phyloP scores from a whole-genome alignment of 495 filamentous ascomycete genomes.

The Mytilinidion resinicola region DNA sequence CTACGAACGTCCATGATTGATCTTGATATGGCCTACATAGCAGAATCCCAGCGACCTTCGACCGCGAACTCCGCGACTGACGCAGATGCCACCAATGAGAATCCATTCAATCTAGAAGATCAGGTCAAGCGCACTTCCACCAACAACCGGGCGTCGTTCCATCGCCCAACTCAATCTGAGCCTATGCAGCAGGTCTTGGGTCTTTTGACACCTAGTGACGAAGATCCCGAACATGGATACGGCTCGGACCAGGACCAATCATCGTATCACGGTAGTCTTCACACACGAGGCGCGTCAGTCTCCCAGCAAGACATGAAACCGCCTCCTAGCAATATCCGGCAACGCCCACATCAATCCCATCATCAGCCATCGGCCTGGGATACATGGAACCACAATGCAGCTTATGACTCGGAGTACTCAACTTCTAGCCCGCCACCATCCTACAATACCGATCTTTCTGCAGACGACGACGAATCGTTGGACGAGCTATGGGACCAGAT shows the following conservation, averaged over 20 bases:
- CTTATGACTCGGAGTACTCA: conserved; percentile 17
- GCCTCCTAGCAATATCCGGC: conserved; percentile 11
- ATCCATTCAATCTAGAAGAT: conserved; percentile 40
- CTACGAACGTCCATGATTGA: conserved; percentile 36
- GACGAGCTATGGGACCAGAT: conserved; percentile 22
- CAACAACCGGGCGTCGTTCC: conserved; percentile 26
- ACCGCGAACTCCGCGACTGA: conserved; percentile 32
- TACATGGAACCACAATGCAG: conserved; percentile 17
- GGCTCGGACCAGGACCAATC: conserved; percentile 11
- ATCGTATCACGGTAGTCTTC: conserved; percentile 15
- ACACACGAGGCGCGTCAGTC: conserved; percentile 23
- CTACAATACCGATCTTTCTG: conserved; percentile 13
- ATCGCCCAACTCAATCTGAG: conserved; percentile 28
- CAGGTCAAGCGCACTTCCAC: conserved; percentile 25
- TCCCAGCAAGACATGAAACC: conserved; percentile 5
- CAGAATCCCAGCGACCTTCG: conserved; percentile 31
- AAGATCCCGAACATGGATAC: conserved; percentile 22
- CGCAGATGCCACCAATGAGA: conserved; percentile 30
- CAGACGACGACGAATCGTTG: conserved; percentile 15
- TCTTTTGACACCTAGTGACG: conserved; percentile 19
- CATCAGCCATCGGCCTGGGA: conserved; percentile 13
- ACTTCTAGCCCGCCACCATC: conserved; percentile 1
- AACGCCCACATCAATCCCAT: conserved; percentile 11
- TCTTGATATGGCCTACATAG: conserved; percentile 31
- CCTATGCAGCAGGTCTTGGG: conserved; percentile 23